These are phyloP conservation scores for Setomelanomma holmii DNA, from an alignment of 2,329 filamentous ascomycete genomes.

Conservation along the genomic window DNA sequence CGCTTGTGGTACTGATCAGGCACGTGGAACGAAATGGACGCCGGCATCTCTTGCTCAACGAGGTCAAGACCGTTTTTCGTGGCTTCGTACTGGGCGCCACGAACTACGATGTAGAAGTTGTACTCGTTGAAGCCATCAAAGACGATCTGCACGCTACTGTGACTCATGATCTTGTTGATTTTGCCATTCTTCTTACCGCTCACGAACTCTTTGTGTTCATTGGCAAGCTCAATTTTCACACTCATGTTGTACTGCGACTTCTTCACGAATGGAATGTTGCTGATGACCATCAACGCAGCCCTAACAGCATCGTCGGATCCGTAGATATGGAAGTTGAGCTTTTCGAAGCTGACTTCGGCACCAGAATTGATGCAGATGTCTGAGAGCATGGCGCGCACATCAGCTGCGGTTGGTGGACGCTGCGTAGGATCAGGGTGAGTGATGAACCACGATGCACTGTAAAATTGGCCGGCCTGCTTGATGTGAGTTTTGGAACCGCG, in stretches of 20 bases:
- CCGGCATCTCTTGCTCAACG: constrained; percentile 98
- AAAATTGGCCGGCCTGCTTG: constrained; percentile 87
- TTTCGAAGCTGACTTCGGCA: constrained; percentile 93
- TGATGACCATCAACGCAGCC: constrained; percentile 90
- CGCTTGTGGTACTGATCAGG: constrained; percentile 99
- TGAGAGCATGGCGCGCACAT: constrained; percentile 88
- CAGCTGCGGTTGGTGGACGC: constrained; percentile 67
- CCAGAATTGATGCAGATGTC: constrained; percentile 97
- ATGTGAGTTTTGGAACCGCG: constrained; percentile 23
- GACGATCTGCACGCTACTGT: constrained; percentile 98
- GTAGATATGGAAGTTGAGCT: constrained; percentile 90
- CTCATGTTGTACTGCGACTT: constrained; percentile 90
- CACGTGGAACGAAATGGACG: constrained; percentile 98
- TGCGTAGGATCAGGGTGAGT: constrained; percentile 74
- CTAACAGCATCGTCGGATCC: constrained; percentile 97
- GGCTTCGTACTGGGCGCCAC: constrained; percentile 88
- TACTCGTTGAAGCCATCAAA: constrained; percentile 99
- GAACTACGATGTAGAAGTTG: constrained; percentile 99
- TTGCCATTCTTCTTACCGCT: constrained; percentile 99
- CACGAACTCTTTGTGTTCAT: constrained; percentile 99
- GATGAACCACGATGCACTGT: constrained; percentile 95
- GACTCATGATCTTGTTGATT: constrained; percentile 99
- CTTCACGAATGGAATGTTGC: constrained; percentile 86
- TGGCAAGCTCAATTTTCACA: constrained; percentile 97
- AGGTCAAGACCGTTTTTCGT: constrained; percentile 91